phyloP scores from a whole-genome alignment of 345 rosid genomes.

The Linum usitatissimum region DNA sequence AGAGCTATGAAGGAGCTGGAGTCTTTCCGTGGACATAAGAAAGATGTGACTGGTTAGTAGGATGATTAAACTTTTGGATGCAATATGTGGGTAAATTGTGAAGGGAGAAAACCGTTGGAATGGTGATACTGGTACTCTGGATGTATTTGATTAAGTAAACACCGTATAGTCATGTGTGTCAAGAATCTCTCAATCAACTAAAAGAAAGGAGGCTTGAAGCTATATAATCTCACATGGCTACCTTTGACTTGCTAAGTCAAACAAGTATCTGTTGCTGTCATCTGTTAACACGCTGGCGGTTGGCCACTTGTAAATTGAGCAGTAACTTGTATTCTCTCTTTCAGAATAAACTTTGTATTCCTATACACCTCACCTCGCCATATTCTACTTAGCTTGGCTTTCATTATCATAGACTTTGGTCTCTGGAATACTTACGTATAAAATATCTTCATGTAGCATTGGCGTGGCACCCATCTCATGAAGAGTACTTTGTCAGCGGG shows the following conservation, averaged over 20 bases:
- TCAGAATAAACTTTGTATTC: too few species aligned
- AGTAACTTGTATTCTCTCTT: background rate
- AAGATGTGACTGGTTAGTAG: slow-evolving; percentile 88
- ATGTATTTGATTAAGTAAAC: background rate
- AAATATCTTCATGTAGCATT: slow-evolving; percentile 31
- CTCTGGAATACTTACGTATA: background rate
- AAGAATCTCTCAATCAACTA: background rate
- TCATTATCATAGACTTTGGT: background rate
- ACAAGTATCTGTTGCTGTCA: background rate
- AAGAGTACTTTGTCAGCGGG: slow-evolving; percentile 96
- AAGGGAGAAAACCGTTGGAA: background rate
- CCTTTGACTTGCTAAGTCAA: background rate
- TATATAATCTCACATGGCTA: background rate
- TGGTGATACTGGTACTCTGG: background rate
- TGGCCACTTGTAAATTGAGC: background rate
- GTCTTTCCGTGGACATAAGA: slow-evolving; percentile 89
- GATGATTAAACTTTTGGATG: background rate
- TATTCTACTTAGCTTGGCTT: background rate
- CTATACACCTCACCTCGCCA: background rate
- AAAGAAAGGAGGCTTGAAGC: background rate
- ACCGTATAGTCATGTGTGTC: background rate
- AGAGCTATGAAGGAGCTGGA: slow-evolving; percentile 99
- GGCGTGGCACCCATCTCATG: slow-evolving; percentile 99
- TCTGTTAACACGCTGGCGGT: background rate
- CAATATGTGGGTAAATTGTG: background rate